Evolutionary conservation across 192 early-diverging fungal genomes (phyloP).

Genomic region (Coemansia sp.): DNA sequence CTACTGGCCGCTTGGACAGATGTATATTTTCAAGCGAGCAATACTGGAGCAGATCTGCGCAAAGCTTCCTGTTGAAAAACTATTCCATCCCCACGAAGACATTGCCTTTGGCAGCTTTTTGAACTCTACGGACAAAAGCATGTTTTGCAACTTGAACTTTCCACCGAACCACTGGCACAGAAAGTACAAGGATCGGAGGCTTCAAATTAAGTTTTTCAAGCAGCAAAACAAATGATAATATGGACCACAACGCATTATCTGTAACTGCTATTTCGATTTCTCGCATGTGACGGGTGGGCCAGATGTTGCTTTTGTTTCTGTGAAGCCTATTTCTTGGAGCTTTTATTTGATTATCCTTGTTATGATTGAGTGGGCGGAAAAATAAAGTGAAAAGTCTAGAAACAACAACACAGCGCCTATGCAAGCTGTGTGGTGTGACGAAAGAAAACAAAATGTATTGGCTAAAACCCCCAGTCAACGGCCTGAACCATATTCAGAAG

Average conservation of each 20-base stretch:
- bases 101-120: background rate
- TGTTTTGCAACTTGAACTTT: background rate
- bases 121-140: background rate
- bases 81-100: background rate
- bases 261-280: background rate
- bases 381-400: background rate
- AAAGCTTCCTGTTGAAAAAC: background rate
- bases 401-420: background rate
- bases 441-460: too few relatives aligned
- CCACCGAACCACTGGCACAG: constrained; percentile 9
- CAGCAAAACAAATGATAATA: constrained; percentile 6
- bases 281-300: background rate
- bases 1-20: background rate
- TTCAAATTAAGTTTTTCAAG: background rate
- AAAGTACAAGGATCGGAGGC: constrained; percentile 4
- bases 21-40: constrained; percentile 3
- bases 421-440: too few relatives aligned
- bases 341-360: background rate
- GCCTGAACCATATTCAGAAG: too few relatives aligned
- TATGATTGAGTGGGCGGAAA: too few relatives aligned
- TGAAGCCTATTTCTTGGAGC: background rate
- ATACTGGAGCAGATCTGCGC: background rate
- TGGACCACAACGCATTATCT: background rate
- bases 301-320: background rate
- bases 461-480: too few relatives aligned